Evolutionary conservation across 805 yeast genomes (phyloP), one percentile per base, ranked within the genome.

Genomic region (Ogataea henricii): DNA sequence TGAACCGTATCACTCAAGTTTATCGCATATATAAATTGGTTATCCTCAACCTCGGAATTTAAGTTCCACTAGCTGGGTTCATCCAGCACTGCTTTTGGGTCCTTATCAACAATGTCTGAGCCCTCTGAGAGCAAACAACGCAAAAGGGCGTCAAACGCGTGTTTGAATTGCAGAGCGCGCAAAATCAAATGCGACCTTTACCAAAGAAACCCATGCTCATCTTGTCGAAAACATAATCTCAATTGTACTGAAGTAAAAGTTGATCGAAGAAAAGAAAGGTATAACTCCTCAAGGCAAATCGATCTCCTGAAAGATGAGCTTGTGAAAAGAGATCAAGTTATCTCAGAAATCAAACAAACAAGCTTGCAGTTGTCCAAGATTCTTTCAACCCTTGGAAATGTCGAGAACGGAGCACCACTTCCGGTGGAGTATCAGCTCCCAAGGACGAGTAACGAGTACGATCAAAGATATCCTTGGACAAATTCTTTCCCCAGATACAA

Each of bases 111-210:
- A 7, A 41, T 23, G 22, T 8, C 30, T 5, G 14, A 27, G n/a
- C 4, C 30, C 14, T 27, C 14, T 27, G 30, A 13, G 4, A 12
- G 4, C 30, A 27, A 27, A 27, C 30, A 27, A 12, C 14, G 44
- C 25, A n/a, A 26, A 39, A 16, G 49, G n/a, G 53, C 53, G 1
- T 32, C 52, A 3, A 30, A 20, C 9, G 61, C 65, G 1, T 61
- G 64, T 33, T 18, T 42, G 10, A 37, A 44, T n/a, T 61, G 65
- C 40, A 46, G 60, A 14, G 9, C 40, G 1, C 49, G 52, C 18
- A 61, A 61, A 43, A 48, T 54, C 6, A 58, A 57, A 43, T 61
- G 64, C 40, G 49, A 57, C 34, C 13, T 46, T 2, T 20, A 34
- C 9, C 16, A n/a, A 5, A 25, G 25, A 9, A 14, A 45, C 20